Base-by-base conservation (phyloP, 805 yeast genomes). In the Candida berthetii region DNA sequence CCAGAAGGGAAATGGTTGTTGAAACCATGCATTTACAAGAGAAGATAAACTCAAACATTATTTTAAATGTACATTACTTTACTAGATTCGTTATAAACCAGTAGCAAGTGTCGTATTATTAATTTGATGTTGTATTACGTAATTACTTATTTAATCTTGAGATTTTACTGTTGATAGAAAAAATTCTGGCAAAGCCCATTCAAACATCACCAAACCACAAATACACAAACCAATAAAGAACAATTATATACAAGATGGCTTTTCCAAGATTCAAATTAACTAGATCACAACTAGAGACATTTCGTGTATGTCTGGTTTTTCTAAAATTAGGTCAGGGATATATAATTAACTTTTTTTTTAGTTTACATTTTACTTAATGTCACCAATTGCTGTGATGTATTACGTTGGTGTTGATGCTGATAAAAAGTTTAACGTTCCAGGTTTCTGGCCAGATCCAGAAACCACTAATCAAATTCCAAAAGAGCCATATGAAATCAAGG, bases 391-490 rank as follows among this genome's bases (percentile, higher is more conserved):
- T n/a, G 84, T 88, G 55, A 90, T 90, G 98, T 83, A 87, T 63
- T 90, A 84, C 53, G 90, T 88, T 36, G 97, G 98, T 58, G 75
- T 84, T 32, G 90, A 90, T 53, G 84, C 97, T 2, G 96, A 90
- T 61, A 77, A 72, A 53, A 90, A 88, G 66, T 80, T 90, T 61
- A 86, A 88, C 57, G 81, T 89, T 37, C 95, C 95, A 8, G 96
- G 96, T 17, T 90, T 87, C 64, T 89, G 96, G 96, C 98, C 98
- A 3, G 97, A 89, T 60, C 96, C 96, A 34, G 84, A 85, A 34
- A 84, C 96, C 2, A 71, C 88, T 50, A 89, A 90, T 59, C 83
- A 86, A 64, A 82, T 90, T 29, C 98, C 98, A 3, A 90, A 89
- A 55, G 96, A 90, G 56, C 89, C 89, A 2, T 85, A 83, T 54